phyloP scores from a whole-genome alignment of 192 early-diverging fungal genomes.

The Linnemannia hyalina region DNA sequence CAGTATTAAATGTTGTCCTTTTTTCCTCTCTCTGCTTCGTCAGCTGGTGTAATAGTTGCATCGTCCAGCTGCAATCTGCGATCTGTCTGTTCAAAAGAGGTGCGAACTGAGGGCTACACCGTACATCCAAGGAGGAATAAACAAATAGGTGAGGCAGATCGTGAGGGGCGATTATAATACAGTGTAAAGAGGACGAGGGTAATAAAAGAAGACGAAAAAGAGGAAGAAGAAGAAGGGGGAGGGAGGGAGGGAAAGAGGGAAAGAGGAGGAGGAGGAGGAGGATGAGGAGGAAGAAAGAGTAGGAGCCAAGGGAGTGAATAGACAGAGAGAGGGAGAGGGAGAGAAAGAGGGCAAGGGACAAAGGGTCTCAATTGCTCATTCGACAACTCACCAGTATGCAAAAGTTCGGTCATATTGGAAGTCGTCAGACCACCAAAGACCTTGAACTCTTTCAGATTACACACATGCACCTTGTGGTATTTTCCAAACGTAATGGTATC shows the following conservation, averaged over 20 bases:
- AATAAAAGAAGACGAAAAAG: background rate
- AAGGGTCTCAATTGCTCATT: background rate
- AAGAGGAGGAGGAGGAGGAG: background rate
- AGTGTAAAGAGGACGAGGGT: background rate
- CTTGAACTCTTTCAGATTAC: slow-evolving; percentile 98
- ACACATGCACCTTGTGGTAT: slow-evolving; percentile 91
- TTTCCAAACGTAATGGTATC: slow-evolving; percentile 96
- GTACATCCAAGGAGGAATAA: background rate
- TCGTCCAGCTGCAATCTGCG: background rate
- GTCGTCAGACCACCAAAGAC: slow-evolving; percentile 89
- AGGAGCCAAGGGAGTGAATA: background rate
- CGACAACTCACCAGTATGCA: slow-evolving; percentile 73
- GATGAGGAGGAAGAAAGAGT: background rate
- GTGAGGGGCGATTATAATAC: background rate
- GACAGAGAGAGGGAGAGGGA: background rate
- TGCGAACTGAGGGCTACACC: background rate
- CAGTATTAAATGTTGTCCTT: background rate
- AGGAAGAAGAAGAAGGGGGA: no score
- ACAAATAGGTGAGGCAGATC: background rate
- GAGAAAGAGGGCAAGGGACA: slow-evolving; percentile 2
- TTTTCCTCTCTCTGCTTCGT: background rate
- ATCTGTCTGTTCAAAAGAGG: background rate
- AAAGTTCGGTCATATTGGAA: slow-evolving; percentile 90
- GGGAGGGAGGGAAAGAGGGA: no score
- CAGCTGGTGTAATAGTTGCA: background rate